Evolutionary conservation across 73 alveolate genomes (phyloP).

Genomic region (Paramecium sonneborni): DNA sequence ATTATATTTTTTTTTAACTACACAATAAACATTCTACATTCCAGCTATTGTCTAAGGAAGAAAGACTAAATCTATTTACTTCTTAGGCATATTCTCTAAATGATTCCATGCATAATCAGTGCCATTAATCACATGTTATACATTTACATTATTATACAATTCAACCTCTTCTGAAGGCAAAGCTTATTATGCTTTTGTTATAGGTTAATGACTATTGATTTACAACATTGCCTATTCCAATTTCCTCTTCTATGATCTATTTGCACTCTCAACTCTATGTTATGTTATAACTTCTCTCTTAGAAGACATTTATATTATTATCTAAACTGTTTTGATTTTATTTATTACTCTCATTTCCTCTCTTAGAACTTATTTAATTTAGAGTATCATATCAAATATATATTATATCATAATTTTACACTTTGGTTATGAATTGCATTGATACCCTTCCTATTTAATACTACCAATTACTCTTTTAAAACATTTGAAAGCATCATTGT

Average conservation of each 20-base stretch:
- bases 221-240: not conserved
- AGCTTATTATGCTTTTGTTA: not conserved
- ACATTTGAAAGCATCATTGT: constrained; percentile 65
- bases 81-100: not conserved
- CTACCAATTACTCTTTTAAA: constrained; percentile 56
- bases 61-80: not conserved
- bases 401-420: not conserved
- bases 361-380: not conserved
- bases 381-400: not conserved
- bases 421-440: not conserved
- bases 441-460: constrained; percentile 39
- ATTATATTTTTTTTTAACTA: not conserved
- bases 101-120: constrained; percentile 29
- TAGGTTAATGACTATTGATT: not conserved
- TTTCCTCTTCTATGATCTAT: not conserved
- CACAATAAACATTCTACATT: not conserved
- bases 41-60: not conserved
- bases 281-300: not conserved
- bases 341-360: not conserved
- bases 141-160: not conserved
- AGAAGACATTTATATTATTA: not conserved
- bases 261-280: not conserved
- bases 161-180: not conserved
- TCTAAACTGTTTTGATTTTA: not conserved
- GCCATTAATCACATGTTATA: not conserved